Conservation (phyloP, 2,329 filamentous ascomycete genomes). For the Fusarium sterilihyphosum region DNA sequence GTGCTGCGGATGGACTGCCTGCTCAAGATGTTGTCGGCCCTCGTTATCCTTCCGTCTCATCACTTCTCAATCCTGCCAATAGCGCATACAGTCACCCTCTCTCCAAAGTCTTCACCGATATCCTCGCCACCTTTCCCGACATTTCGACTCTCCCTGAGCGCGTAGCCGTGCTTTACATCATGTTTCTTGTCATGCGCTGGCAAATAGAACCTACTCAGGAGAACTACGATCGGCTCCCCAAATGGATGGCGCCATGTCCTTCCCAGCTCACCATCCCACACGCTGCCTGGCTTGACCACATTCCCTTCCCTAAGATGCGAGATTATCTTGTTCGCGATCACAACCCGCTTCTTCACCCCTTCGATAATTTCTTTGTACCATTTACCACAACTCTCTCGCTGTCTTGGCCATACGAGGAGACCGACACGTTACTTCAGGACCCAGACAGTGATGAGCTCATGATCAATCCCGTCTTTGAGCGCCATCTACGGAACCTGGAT, state of each 20-base stretch:
- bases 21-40: constrained; percentile 76
- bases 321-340: constrained; percentile 68
- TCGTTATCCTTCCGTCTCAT: constrained; percentile 81
- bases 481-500: constrained; percentile 76
- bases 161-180: constrained; percentile 82
- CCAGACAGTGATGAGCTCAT: constrained; percentile 71
- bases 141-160: constrained; percentile 82
- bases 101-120: constrained; percentile 86
- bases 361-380: constrained; percentile 85
- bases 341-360: constrained; percentile 63
- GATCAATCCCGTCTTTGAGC: constrained; percentile 88
- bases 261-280: constrained; percentile 75
- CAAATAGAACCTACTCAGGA: constrained; percentile 81
- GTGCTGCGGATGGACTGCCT: constrained; percentile 71
- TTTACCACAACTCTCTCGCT: constrained; percentile 80
- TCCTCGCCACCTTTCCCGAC: constrained; percentile 84
- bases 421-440: constrained; percentile 72
- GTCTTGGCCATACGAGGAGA: constrained; percentile 85
- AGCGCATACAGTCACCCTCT: constrained; percentile 75
- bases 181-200: constrained; percentile 91
- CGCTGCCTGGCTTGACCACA: constrained; percentile 83
- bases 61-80: constrained; percentile 76
- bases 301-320: constrained; percentile 83
- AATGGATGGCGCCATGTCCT: constrained; percentile 74
- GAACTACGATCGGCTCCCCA: constrained; percentile 81